A percentile compares a stretch with the other conserved stretches of the same genome.
Conservation (phyloP, 2,329 filamentous ascomycete species). For the Pseudopyricularia javanii region DNA sequence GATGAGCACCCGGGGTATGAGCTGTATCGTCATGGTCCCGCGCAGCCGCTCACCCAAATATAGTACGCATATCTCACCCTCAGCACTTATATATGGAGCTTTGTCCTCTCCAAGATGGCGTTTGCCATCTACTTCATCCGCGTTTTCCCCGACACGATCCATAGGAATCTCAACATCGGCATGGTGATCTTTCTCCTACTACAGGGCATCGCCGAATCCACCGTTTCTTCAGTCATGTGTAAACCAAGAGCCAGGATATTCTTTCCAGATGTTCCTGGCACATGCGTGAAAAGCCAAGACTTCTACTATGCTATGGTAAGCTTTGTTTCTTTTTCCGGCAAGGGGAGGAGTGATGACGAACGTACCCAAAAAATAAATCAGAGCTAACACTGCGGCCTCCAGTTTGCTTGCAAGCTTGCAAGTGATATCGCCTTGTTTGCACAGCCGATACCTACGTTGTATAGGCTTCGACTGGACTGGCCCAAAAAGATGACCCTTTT, state of each 20-base stretch:
- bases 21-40: neutral
- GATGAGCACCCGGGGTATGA: no score
- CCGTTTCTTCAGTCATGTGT: neutral
- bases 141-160: neutral
- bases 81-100: slow-evolving; percentile 1
- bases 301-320: slow-evolving; percentile 3
- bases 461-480: neutral
- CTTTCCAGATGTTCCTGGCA: neutral
- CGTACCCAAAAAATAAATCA: no score
- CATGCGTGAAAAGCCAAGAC: neutral
- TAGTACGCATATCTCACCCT: neutral
- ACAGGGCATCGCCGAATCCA: neutral
- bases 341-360: neutral
- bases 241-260: neutral
- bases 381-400: neutral
- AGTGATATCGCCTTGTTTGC: slow-evolving; percentile 2
- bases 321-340: neutral
- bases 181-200: neutral
- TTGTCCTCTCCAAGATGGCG: slow-evolving; percentile 2
- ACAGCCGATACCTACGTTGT: slow-evolving; percentile 2
- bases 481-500: neutral
- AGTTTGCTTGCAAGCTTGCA: slow-evolving; percentile 3
- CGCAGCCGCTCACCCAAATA: neutral
- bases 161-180: neutral
- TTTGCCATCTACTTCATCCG: slow-evolving; percentile 2